phyloP scores from a whole-genome alignment of 106 monocot species.

The Alisma plantagoaquatica region DNA sequence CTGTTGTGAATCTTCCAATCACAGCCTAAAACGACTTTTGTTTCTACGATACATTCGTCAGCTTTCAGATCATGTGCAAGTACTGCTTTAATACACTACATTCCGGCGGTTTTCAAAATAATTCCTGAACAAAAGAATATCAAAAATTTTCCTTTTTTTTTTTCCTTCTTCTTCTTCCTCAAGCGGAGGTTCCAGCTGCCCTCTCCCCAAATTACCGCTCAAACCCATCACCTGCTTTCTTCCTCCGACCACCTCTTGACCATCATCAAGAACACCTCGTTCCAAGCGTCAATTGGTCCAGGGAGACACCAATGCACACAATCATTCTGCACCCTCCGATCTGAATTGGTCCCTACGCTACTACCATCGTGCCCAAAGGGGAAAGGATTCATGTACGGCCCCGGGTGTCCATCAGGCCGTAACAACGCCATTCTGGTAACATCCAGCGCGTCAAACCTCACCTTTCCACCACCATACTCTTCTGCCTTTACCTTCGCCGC shows the following conservation, averaged over 20 bases:
- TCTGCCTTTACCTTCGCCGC: neutral
- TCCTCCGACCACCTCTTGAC: conserved; percentile 27
- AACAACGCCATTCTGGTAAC: conserved; percentile 63
- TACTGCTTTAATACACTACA: too few species aligned
- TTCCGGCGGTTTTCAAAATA: too few species aligned
- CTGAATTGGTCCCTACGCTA: neutral
- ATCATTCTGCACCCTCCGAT: conserved; percentile 60
- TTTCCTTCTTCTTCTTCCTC: too few species aligned
- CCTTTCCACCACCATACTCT: neutral
- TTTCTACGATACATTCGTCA: too few species aligned
- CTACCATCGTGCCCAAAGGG: conserved; percentile 47
- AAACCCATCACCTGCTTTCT: too few species aligned
- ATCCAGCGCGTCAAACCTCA: conserved; percentile 50
- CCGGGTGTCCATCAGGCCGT: conserved; percentile 82
- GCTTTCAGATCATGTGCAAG: too few species aligned
- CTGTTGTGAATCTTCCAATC: too few species aligned
- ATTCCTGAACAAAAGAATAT: too few species aligned
- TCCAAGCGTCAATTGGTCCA: conserved; percentile 64
- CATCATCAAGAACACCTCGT: conserved; percentile 45
- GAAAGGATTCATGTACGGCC: conserved; percentile 55
- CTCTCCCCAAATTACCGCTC: too few species aligned
- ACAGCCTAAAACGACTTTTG: too few species aligned
- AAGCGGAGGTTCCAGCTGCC: too few species aligned
- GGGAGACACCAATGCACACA: conserved; percentile 90
- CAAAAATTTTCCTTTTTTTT: too few species aligned